These are phyloP conservation scores for Globisporangium paddicum DNA, from an alignment of 352 stramenopile species.

Conservation along the genomic window DNA sequence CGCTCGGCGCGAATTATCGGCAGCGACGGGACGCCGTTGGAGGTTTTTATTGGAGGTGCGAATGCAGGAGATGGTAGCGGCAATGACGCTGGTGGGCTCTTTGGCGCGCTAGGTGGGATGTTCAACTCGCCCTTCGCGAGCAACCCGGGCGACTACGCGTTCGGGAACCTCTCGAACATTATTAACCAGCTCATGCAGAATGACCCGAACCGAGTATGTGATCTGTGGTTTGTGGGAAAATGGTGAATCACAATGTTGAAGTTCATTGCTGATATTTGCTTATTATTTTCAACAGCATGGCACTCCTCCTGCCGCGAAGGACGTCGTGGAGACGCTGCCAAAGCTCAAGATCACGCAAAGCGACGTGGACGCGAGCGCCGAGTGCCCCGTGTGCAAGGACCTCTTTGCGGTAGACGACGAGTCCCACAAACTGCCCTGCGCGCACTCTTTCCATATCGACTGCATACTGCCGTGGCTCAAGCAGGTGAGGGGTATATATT, in stretches of 20 bases:
- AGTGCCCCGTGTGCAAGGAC: slow-evolving; percentile 87
- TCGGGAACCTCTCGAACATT: slow-evolving; percentile 78
- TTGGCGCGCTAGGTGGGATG: slow-evolving; percentile 58
- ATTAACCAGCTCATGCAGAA: slow-evolving; percentile 90
- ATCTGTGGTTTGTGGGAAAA: background rate
- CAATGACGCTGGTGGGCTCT: slow-evolving; percentile 39
- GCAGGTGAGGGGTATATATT: slow-evolving; percentile 18
- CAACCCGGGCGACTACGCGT: slow-evolving; percentile 79
- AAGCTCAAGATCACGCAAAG: slow-evolving; percentile 68
- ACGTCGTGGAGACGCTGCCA: slow-evolving; percentile 68
- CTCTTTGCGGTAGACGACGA: slow-evolving; percentile 77
- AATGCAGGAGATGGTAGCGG: slow-evolving; percentile 19
- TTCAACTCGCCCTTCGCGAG: slow-evolving; percentile 29
- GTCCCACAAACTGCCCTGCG: slow-evolving; percentile 64
- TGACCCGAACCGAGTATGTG: slow-evolving; percentile 76
- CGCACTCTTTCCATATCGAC: slow-evolving; percentile 78
- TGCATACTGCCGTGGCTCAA: slow-evolving; percentile 87
- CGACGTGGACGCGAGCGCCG: slow-evolving; percentile 70
- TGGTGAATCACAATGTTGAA: background rate
- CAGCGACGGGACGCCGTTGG: slow-evolving; percentile 60
- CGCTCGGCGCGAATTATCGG: slow-evolving; percentile 54
- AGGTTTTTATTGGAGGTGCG: slow-evolving; percentile 66
- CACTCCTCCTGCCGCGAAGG: slow-evolving; percentile 68
- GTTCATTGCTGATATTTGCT: slow-evolving; percentile 6
- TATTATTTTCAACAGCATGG: slow-evolving; percentile 46